Base-by-base conservation (phyloP, 306 rosid genomes). In the Styphnolobium japonicum region DNA sequence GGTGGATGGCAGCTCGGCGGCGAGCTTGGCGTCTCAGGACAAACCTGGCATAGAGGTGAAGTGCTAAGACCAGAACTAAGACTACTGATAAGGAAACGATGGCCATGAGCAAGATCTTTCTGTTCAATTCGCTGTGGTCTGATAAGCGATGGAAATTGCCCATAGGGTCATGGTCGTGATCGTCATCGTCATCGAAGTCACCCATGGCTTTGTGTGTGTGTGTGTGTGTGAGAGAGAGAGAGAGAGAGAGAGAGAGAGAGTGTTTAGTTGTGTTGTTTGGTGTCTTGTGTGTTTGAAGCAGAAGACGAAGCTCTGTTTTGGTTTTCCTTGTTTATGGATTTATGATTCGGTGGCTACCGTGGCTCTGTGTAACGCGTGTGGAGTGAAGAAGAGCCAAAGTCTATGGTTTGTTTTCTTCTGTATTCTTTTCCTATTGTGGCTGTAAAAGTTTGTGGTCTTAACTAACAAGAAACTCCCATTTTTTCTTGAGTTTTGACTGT, bases 41-140 rank as follows among this genome's bases (percentile, higher is more conserved):
- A 7, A 42, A 86, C 71, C 95, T 83, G 0, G 97, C 97, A 14
- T 94, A 94, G 76, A 93, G 56, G 73, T 92, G 98, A 18, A 94
- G 97, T 3, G 89, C 87, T 0, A 94, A 21, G 6, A 92, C 97
- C 1, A 92, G 31, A 4, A 87, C 8, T 7, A 94, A 67, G 31
- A 92, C 93, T 15, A 75, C 16, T 1, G 92, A 78, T 34, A 94
- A 80, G 37, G 93, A 89, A 22, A 84, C 36, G 49, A 94, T 83
- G 71, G 98, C 90, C 3, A 68, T 62, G 42, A 91, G 53, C 77
- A 94, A 84, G 67, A 94, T 86, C 56, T 57, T 91, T 78, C 58
- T 82, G 93, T 88, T 92, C 14, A 85, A 62, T 15, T 86, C 78
- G 11, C 19, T 75, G 0, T 43, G 25, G 45, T 46, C 19, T 7